Evolutionary conservation across 768 basidiomycete species (phyloP).

Genomic region (Cantharellus anzutake): DNA sequence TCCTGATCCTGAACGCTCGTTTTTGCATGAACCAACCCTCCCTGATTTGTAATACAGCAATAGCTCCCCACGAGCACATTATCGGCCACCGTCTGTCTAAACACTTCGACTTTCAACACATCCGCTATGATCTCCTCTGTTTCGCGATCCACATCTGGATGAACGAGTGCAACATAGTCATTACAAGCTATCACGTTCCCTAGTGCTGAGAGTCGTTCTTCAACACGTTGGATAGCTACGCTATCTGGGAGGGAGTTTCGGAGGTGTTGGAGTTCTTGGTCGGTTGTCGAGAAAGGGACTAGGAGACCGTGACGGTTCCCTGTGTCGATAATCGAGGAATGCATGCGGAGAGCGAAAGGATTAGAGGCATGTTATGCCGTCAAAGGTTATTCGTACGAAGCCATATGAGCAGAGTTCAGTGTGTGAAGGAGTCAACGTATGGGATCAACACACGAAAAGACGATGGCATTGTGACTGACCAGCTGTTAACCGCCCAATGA

Average conservation of each 20-base stretch:
- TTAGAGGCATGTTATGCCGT: background rate
- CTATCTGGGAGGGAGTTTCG: conserved; percentile 85
- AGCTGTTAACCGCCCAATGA: conserved; percentile 82
- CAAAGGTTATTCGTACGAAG: background rate
- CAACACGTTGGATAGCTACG: conserved; percentile 90
- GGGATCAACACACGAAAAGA: too few species aligned
- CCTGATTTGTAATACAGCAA: conserved; percentile 89
- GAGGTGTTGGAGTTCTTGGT: conserved; percentile 95
- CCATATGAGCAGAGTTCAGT: background rate
- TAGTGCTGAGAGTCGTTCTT: conserved; percentile 90
- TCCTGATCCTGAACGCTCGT: conserved; percentile 96
- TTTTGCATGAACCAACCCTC: conserved; percentile 93
- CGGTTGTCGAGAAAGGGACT: conserved; percentile 87
- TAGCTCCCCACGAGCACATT: conserved; percentile 96
- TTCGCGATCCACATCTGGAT: conserved; percentile 94
- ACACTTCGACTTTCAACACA: conserved; percentile 96
- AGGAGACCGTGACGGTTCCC: conserved; percentile 96
- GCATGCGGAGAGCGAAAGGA: background rate
- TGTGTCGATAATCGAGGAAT: conserved; percentile 13
- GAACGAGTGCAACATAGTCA: conserved; percentile 96
- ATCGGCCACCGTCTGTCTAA: conserved; percentile 90
- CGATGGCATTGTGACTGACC: conserved; percentile 26
- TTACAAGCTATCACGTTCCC: conserved; percentile 98
- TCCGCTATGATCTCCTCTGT: conserved; percentile 99
- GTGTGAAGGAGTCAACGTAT: background rate